phyloP scores from a whole-genome alignment of 306 rosid species.

The Dalbergia cochinchinensis region DNA sequence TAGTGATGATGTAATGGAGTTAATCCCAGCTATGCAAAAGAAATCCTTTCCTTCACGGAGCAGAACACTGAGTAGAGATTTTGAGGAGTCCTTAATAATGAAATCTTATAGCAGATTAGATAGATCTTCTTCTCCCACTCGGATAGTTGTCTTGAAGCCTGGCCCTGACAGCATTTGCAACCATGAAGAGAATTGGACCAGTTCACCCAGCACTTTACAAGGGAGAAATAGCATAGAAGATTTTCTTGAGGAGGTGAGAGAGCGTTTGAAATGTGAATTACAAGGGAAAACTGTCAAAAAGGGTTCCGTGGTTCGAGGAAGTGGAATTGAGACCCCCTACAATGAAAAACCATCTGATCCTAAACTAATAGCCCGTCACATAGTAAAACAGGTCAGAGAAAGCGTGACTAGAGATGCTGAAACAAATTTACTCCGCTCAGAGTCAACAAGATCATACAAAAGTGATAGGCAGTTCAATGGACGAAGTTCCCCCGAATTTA shows the following conservation, averaged over 20 bases:
- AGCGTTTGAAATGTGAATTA: slow-evolving; percentile 79
- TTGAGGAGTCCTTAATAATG: slow-evolving; percentile 71
- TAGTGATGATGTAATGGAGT: slow-evolving; percentile 49
- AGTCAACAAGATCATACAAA: slow-evolving; percentile 76
- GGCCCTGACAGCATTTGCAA: slow-evolving; percentile 74
- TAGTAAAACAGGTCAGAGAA: slow-evolving; percentile 81
- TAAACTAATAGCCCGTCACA: slow-evolving; percentile 75
- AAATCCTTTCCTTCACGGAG: slow-evolving; percentile 63
- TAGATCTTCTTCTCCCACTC: slow-evolving; percentile 62
- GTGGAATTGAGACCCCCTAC: slow-evolving; percentile 82
- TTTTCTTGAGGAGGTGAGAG: slow-evolving; percentile 94
- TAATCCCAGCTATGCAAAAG: slow-evolving; percentile 53
- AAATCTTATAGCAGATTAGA: slow-evolving; percentile 55
- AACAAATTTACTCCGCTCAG: slow-evolving; percentile 64
- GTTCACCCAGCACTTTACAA: slow-evolving; percentile 62
- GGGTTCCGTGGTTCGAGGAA: slow-evolving; percentile 73
- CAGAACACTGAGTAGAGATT: slow-evolving; percentile 79
- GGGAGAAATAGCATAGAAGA: slow-evolving; percentile 84
- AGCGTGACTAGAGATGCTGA: slow-evolving; percentile 74
- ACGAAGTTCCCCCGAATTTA: slow-evolving; percentile 67
- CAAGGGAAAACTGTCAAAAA: slow-evolving; percentile 71
- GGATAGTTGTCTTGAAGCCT: slow-evolving; percentile 91
- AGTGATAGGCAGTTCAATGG: slow-evolving; percentile 70
- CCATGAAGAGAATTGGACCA: slow-evolving; percentile 71
- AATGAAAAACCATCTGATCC: slow-evolving; percentile 80